Conservation (phyloP, 1,139 yeast species). For the Pichiaceae sp. region DNA sequence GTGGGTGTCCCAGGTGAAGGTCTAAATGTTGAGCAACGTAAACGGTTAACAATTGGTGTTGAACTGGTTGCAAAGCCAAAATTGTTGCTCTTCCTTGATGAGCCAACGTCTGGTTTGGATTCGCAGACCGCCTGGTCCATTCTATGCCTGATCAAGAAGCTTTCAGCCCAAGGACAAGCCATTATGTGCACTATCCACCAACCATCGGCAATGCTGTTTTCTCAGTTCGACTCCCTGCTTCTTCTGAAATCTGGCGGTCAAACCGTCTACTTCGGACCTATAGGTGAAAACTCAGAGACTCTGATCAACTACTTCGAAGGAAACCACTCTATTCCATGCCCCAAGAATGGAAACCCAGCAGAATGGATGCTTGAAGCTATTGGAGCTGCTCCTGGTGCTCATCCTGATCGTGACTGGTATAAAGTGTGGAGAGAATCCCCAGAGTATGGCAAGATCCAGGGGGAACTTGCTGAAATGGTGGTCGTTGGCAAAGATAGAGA, state of each 20-base stretch:
- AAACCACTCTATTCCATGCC: conserved; percentile 61
- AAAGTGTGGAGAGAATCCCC: conserved; percentile 58
- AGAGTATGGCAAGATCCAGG: conserved; percentile 38
- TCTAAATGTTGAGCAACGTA: conserved; percentile 78
- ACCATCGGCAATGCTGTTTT: conserved; percentile 70
- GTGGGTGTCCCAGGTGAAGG: conserved; percentile 79
- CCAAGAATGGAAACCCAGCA: conserved; percentile 66
- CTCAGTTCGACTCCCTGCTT: conserved; percentile 68
- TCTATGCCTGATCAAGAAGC: conserved; percentile 64
- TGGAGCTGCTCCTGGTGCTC: conserved; percentile 76
- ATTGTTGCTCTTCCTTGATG: conserved; percentile 73
- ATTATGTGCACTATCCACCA: conserved; percentile 79
- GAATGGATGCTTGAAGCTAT: conserved; percentile 79
- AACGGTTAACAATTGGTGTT: conserved; percentile 78
- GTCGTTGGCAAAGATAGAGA: neutral
- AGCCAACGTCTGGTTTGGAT: conserved; percentile 89
- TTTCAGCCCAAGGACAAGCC: conserved; percentile 76
- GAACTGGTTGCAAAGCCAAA: conserved; percentile 86
- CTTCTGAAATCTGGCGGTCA: conserved; percentile 69
- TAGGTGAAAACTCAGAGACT: conserved; percentile 55
- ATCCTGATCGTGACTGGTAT: conserved; percentile 54
- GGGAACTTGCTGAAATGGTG: conserved; percentile 26
- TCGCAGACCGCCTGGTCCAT: conserved; percentile 91
- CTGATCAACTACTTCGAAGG: conserved; percentile 62
- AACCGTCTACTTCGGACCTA: conserved; percentile 75